These are phyloP conservation scores for Thalassiosira hispida DNA, from an alignment of 352 stramenopile genomes.

Conservation along the genomic window DNA sequence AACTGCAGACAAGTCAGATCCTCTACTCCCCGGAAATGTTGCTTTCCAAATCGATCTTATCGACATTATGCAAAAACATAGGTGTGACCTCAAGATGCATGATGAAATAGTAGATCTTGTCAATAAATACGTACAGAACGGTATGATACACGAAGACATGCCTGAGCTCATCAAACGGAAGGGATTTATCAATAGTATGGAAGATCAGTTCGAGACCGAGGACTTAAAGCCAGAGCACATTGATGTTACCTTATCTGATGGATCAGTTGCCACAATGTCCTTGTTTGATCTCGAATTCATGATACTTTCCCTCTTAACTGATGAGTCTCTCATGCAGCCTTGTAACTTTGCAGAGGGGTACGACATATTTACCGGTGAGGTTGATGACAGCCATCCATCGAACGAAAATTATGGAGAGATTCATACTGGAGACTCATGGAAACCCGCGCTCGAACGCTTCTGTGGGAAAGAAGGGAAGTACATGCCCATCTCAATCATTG, in stretches of 20 bases:
- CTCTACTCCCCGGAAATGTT: not conserved
- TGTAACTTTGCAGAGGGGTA: slow-evolving; percentile 41
- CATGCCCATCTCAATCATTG: slow-evolving; percentile 22
- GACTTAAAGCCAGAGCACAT: not conserved
- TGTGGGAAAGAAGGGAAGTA: slow-evolving; percentile 5
- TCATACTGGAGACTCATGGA: slow-evolving; percentile 36
- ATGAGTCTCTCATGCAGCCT: slow-evolving; percentile 26
- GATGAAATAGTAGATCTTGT: slow-evolving; percentile 3
- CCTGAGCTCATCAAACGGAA: not conserved
- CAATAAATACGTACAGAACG: not conserved
- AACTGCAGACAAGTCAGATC: not conserved
- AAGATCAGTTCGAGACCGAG: not conserved
- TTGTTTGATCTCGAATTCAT: slow-evolving; percentile 22
- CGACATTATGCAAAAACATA: not conserved
- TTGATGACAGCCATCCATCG: not conserved
- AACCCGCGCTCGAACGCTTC: slow-evolving; percentile 13
- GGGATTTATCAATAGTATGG: not conserved
- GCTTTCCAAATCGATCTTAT: not conserved
- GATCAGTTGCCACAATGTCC: not conserved
- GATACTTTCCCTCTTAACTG: slow-evolving; percentile 24
- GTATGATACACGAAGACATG: not conserved
- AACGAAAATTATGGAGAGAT: slow-evolving; percentile 38
- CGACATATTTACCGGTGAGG: slow-evolving; percentile 36
- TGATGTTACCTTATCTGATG: not conserved
- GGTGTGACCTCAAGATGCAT: not conserved